These are phyloP conservation scores for Penicillium diatomitis DNA, from an alignment of 495 filamentous ascomycete genomes.

Conservation along the genomic window DNA sequence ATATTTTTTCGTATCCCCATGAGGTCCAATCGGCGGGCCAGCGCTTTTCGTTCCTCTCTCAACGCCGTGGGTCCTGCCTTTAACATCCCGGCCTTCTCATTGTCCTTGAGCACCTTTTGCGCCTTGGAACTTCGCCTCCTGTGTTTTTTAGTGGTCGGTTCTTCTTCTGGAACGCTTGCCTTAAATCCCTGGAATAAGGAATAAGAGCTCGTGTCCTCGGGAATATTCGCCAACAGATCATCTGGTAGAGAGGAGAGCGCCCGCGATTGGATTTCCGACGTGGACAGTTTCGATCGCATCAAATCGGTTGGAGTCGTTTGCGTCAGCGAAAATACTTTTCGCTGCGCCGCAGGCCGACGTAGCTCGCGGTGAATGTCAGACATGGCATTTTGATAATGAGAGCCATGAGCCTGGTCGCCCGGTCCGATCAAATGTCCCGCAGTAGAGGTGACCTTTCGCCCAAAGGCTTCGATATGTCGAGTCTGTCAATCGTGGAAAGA, in stretches of 20 bases:
- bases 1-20: conserved; percentile 92
- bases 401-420: conserved; percentile 41
- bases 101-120: conserved; percentile 62
- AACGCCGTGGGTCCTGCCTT: conserved; percentile 59
- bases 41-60: conserved; percentile 63
- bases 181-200: conserved; percentile 96
- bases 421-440: conserved; percentile 80
- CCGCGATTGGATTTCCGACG: conserved; percentile 87
- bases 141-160: conserved; percentile 57
- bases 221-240: conserved; percentile 79
- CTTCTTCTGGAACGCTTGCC: conserved; percentile 73
- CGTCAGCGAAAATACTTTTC: conserved; percentile 79
- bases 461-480: conserved; percentile 84
- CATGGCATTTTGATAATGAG: conserved; percentile 78
- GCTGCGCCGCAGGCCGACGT: conserved; percentile 70
- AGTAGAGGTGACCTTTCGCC: conserved; percentile 88
- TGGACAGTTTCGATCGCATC: conserved; percentile 84
- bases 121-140: conserved; percentile 60
- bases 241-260: conserved; percentile 84
- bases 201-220: conserved; percentile 74
- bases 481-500: conserved; percentile 42
- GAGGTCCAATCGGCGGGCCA: conserved; percentile 82
- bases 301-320: conserved; percentile 85
- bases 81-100: conserved; percentile 39
- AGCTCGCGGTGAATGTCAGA: conserved; percentile 82